A percentile compares a stretch with the other conserved stretches of the same genome.
Evolutionary conservation across 352 stramenopile species (phyloP).

Genomic region (Phytophthora kernoviae): DNA sequence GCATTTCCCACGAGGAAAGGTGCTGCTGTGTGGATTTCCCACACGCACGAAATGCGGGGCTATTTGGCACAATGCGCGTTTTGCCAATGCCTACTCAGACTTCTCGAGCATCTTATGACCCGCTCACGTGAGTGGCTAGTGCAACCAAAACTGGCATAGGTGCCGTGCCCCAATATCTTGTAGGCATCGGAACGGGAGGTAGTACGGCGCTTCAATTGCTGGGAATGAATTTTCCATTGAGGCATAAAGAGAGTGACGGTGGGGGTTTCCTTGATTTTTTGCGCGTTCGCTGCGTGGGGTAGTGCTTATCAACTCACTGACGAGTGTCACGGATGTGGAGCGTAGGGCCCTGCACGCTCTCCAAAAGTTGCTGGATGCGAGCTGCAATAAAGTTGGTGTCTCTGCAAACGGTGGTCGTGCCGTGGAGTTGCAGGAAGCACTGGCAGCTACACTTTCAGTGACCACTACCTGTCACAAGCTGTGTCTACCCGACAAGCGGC

Average conservation of each 20-base stretch:
- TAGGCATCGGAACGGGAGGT: conserved; percentile 66
- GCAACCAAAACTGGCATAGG: conserved; percentile 69
- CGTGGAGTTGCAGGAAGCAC: conserved; percentile 56
- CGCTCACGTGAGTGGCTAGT: conserved; percentile 70
- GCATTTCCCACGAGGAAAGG: conserved; percentile 66
- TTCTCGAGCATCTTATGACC: conserved; percentile 59
- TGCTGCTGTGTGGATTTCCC: conserved; percentile 68
- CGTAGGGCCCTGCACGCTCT: conserved; percentile 27
- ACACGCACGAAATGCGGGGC: conserved; percentile 34
- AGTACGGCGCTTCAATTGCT: conserved; percentile 57
- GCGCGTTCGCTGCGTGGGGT: conserved; percentile 47
- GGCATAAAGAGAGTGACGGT: conserved; percentile 13
- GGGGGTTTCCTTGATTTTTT: conserved; percentile 44
- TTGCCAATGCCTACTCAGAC: conserved; percentile 48
- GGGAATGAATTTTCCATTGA: conserved; percentile 45
- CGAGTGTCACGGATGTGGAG: conserved; percentile 26
- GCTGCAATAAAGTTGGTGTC: neutral
- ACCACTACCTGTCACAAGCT: conserved; percentile 66
- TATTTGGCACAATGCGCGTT: conserved; percentile 58
- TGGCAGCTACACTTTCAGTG: conserved; percentile 58
- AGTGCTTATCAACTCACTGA: conserved; percentile 60
- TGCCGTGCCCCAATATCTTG: conserved; percentile 65
- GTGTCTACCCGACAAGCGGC: conserved; percentile 42
- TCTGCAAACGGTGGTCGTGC: conserved; percentile 11
- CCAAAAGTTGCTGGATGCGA: conserved; percentile 20